phyloP scores from a whole-genome alignment of 2,329 filamentous ascomycete genomes.

The Acephala macrosclerotiorum region DNA sequence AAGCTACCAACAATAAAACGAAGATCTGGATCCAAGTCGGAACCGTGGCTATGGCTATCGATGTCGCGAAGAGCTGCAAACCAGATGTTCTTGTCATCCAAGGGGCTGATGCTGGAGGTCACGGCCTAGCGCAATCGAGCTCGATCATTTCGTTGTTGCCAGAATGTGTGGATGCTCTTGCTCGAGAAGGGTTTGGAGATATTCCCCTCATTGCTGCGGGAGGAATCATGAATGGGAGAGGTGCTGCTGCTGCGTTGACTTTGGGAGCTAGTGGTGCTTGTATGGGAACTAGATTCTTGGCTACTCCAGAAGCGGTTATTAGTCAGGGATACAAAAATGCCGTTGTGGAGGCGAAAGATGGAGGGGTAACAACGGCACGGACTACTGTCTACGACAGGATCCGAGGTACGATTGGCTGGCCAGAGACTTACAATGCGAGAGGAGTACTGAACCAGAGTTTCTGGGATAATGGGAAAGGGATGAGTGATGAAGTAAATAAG shows the following conservation, averaged over 20 bases:
- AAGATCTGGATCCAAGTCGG: constrained; percentile 48
- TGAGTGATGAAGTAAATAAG: constrained; percentile 49
- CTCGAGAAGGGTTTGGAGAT: constrained; percentile 32
- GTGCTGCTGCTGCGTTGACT: constrained; percentile 45
- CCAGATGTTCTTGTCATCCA: constrained; percentile 48
- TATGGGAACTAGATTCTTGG: constrained; percentile 59
- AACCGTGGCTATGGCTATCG: constrained; percentile 40
- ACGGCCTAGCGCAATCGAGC: constrained; percentile 43
- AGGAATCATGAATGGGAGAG: constrained; percentile 47
- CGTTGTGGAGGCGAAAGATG: constrained; percentile 55
- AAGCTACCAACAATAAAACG: constrained; percentile 32
- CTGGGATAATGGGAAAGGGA: constrained; percentile 48
- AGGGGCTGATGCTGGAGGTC: constrained; percentile 48
- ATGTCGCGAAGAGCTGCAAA: constrained; percentile 32
- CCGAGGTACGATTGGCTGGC: constrained; percentile 65
- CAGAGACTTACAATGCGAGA: constrained; percentile 62
- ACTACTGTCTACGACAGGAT: constrained; percentile 59
- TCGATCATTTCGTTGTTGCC: constrained; percentile 47
- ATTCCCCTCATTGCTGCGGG: constrained; percentile 45
- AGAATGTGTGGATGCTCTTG: constrained; percentile 44
- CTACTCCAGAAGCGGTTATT: constrained; percentile 53
- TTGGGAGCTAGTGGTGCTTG: constrained; percentile 51
- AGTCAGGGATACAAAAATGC: constrained; percentile 54
- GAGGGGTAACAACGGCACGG: constrained; percentile 57
- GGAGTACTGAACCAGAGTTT: constrained; percentile 63